phyloP scores from a whole-genome alignment of 768 basidiomycete genomes.

The Leccinum subgranulosum region DNA sequence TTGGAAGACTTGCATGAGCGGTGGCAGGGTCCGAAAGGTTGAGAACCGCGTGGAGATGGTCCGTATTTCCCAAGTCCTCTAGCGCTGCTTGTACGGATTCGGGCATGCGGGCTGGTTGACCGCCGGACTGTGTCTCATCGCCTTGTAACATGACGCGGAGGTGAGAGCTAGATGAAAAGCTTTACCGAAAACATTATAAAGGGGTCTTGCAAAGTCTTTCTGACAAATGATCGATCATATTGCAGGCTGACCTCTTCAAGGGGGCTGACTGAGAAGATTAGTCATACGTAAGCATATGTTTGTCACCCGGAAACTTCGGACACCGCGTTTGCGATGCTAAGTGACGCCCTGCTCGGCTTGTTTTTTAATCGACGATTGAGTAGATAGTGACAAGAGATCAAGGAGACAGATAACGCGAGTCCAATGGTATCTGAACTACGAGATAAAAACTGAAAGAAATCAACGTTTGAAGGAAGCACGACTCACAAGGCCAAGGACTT shows the following conservation, averaged over 20 bases:
- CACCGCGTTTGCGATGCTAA: not conserved
- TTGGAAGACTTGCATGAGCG: not conserved
- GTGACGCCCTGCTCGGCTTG: not conserved
- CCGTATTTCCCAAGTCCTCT: conserved; percentile 10
- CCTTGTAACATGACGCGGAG: conserved; percentile 8
- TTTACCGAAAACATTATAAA: not conserved
- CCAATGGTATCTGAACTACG: not conserved
- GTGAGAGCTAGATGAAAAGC: too few species aligned
- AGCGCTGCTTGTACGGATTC: conserved; percentile 3
- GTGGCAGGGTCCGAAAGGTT: conserved; percentile 3
- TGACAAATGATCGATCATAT: conserved; percentile 15
- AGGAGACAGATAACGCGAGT: not conserved
- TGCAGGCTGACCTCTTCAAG: too few species aligned
- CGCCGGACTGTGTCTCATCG: not conserved
- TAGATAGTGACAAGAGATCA: conserved; percentile 2
- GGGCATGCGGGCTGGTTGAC: not conserved
- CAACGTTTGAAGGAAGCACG: not conserved
- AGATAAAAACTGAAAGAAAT: conserved; percentile 14
- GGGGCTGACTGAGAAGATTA: not conserved
- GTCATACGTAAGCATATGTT: conserved; percentile 1
- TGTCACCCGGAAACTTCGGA: not conserved
- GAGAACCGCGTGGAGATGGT: conserved; percentile 11
- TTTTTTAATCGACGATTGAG: not conserved
- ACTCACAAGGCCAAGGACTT: not conserved
- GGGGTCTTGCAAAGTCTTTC: conserved; percentile 1